Base-by-base conservation (phyloP, 352 stramenopile genomes). In the Thraustochytrium sp. region DNA sequence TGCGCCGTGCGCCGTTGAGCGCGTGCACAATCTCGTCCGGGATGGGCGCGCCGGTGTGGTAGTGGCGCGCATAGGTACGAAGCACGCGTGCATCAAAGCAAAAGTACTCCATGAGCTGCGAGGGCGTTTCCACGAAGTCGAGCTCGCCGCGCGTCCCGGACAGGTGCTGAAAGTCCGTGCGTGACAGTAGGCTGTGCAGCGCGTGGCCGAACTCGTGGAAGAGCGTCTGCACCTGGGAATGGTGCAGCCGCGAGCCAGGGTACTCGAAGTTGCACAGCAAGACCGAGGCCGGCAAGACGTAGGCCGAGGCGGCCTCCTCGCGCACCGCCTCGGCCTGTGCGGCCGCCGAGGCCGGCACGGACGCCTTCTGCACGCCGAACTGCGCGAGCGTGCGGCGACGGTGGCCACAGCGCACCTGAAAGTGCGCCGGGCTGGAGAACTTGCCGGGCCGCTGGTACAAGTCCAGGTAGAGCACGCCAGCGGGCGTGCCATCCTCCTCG, bases 171-270 rank as follows among this genome's bases (percentile, higher is more conserved):
- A 98, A 98, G 72, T 95, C 91, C 4, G 96, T 98, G 31, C 91
- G 89, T 42, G 93, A 98, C 8, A 99, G 88, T 46, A 99, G 86
- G 23, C 95, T 98, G 87, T 99, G 96, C 85, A 99, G 90, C 31
- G 94, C 96, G 86, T 99, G 96, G 3, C 96, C 96, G 85, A 98
- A 98, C 88, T 99, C 96, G 85, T 99, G 96, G 85, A 98, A 98
- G 3, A 99, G 90, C 8, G 96, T 98, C 90, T 98, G 94, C 13
- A 98, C 93, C 87, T 99, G 95, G 0, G 91, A 92, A 85, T 98
- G 96, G 11, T 94, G 85, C 26, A 91, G 59, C 23, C 85, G 46
- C 4, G 59, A 18, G 68, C 37, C 42, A 21, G 23, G n/a, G 8
- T 34, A 18, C 23, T 55, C 74, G 84, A 82, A 74, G 44, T 59